These are phyloP conservation scores for Solanum infundibuliforme DNA, from an alignment of 257 asterid species.

Conservation along the genomic window DNA sequence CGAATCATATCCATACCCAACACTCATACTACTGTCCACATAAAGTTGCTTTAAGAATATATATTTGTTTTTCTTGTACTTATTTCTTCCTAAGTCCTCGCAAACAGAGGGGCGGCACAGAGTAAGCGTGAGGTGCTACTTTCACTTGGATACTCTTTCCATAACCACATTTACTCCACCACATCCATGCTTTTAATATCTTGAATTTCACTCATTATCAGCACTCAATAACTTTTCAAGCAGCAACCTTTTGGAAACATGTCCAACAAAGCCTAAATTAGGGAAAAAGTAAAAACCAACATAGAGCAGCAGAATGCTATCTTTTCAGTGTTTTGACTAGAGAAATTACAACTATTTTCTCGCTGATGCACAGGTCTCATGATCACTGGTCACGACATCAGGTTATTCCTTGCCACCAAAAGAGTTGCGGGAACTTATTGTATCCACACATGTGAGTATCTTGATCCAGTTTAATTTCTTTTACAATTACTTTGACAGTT, in stretches of 20 bases:
- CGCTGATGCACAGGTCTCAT: background rate
- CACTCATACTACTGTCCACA: background rate
- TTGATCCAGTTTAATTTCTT: background rate
- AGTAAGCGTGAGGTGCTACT: background rate
- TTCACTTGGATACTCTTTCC: background rate
- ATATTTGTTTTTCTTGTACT: background rate
- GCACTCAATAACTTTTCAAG: background rate
- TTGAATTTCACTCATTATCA: background rate
- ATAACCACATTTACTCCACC: background rate
- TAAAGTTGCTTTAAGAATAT: background rate
- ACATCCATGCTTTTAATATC: background rate
- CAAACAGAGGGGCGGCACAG: background rate
- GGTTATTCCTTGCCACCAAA: background rate
- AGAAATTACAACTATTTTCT: background rate
- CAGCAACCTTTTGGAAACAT: background rate
- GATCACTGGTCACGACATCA: background rate
- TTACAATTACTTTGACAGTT: background rate
- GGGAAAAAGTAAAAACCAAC: background rate
- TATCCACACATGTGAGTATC: background rate
- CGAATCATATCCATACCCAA: background rate
- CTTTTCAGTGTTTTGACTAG: background rate
- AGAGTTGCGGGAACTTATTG: background rate
- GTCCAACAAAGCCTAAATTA: background rate
- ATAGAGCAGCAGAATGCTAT: background rate
- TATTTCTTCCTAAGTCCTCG: background rate